Evolutionary conservation across 1,284 basidiomycete genomes (phyloP).

Genomic region (Austropuccinia psidii): DNA sequence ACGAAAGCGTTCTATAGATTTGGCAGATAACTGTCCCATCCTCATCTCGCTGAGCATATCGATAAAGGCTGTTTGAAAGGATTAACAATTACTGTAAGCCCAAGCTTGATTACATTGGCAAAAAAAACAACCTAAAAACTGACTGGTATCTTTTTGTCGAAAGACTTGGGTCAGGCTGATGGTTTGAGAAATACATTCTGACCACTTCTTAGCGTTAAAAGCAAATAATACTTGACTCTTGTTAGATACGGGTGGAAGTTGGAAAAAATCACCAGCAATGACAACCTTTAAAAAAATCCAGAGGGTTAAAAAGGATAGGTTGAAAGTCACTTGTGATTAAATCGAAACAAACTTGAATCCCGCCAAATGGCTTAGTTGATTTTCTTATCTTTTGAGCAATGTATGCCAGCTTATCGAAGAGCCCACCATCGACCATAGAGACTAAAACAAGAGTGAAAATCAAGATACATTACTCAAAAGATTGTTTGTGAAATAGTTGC

Average conservation of each 20-base stretch:
- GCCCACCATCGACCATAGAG: slow-evolving; percentile 89
- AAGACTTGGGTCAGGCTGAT: slow-evolving; percentile 88
- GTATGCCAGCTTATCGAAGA: slow-evolving; percentile 78
- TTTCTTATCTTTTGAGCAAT: slow-evolving; percentile 62
- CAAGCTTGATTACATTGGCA: not conserved
- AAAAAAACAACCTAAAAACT: slow-evolving; percentile 25
- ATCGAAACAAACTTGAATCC: slow-evolving; percentile 63
- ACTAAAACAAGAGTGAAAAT: slow-evolving; percentile 53
- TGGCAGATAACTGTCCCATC: slow-evolving; percentile 60
- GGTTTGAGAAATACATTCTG: slow-evolving; percentile 62
- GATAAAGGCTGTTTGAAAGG: slow-evolving; percentile 59
- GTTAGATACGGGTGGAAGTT: slow-evolving; percentile 76
- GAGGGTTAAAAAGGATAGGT: not conserved
- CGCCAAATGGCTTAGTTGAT: slow-evolving; percentile 70
- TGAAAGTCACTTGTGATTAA: no score
- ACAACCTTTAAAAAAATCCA: slow-evolving; percentile 59
- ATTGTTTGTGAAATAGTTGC: not conserved
- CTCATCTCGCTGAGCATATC: slow-evolving; percentile 87
- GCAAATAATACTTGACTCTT: slow-evolving; percentile 58
- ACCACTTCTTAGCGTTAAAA: slow-evolving; percentile 83
- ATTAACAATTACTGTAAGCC: not conserved
- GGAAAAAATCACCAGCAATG: slow-evolving; percentile 92
- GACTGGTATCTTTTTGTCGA: slow-evolving; percentile 55
- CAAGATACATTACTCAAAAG: not conserved
- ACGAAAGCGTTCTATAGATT: slow-evolving; percentile 59